These are phyloP conservation scores for Melanopsichium pennsylvanicum DNA, from an alignment of 1,284 basidiomycete species.

Conservation along the genomic window DNA sequence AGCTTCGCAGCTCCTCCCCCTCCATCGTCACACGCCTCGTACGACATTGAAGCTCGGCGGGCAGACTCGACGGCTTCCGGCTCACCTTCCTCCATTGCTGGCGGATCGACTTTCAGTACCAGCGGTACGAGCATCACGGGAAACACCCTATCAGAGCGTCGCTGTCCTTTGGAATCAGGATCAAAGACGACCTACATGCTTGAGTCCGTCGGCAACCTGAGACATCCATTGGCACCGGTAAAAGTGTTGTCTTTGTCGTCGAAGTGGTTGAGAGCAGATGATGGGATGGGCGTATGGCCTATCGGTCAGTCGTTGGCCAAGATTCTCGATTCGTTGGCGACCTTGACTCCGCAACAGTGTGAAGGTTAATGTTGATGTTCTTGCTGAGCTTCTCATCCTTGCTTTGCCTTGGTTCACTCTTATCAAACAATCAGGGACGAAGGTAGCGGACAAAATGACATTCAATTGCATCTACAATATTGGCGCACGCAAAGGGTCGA, in stretches of 20 bases:
- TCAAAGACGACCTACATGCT: constrained; percentile 73
- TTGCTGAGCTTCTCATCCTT: too few relatives aligned
- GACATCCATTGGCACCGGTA: constrained; percentile 5
- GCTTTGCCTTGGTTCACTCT: too few relatives aligned
- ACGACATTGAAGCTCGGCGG: background rate
- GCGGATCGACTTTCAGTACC: background rate
- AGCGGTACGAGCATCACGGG: background rate
- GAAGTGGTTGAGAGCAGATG: constrained; percentile 12
- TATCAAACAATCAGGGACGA: too few relatives aligned
- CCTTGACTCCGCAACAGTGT: background rate
- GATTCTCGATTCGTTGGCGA: constrained; percentile 14
- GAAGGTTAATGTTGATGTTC: too few relatives aligned
- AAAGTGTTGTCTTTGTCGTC: constrained; percentile 6
- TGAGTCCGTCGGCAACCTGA: constrained; percentile 67
- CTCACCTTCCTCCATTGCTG: constrained; percentile 6
- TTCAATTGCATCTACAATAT: too few relatives aligned
- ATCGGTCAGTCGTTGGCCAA: constrained; percentile 23
- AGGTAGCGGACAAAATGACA: too few relatives aligned
- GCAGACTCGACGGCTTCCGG: background rate
- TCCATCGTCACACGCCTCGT: background rate
- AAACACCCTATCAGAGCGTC: background rate
- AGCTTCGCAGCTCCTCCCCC: background rate
- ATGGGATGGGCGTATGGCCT: constrained; percentile 14
- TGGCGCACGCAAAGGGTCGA: too few relatives aligned
- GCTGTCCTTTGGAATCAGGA: background rate